These are phyloP conservation scores for Meredithiella fracta DNA, from an alignment of 2,329 filamentous ascomycete species.

Conservation along the genomic window DNA sequence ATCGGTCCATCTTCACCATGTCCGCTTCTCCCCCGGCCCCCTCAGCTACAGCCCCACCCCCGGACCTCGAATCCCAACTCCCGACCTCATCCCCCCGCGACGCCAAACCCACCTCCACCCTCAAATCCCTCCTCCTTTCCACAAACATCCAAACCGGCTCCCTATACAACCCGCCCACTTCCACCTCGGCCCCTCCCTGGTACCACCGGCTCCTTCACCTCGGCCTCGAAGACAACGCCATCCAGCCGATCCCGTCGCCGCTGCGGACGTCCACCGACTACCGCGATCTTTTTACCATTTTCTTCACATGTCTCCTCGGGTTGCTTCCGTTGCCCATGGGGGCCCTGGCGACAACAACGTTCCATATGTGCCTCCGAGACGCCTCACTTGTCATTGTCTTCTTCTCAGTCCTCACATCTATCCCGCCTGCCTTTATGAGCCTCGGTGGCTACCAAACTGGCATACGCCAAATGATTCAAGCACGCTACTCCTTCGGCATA, in stretches of 20 bases:
- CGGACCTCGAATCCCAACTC: neutral
- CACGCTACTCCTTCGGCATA: conserved; percentile 40
- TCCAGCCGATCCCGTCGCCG: conserved; percentile 38
- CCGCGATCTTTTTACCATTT: conserved; percentile 42
- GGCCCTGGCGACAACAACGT: conserved; percentile 37
- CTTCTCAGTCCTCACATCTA: conserved; percentile 36
- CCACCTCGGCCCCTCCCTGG: neutral
- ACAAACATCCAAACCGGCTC: neutral
- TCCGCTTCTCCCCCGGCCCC: too few species aligned
- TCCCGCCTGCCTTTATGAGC: conserved; percentile 38
- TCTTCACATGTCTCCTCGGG: conserved; percentile 41
- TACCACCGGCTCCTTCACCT: neutral
- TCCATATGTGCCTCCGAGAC: conserved; percentile 38
- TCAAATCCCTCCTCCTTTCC: neutral
- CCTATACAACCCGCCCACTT: neutral
- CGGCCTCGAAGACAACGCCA: conserved; percentile 19
- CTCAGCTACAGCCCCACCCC: neutral
- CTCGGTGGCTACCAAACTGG: conserved; percentile 39
- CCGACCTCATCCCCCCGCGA: too few species aligned
- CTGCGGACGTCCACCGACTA: conserved; percentile 36
- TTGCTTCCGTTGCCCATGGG: conserved; percentile 46
- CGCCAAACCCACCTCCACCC: too few species aligned
- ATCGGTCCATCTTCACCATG: too few species aligned
- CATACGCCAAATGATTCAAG: conserved; percentile 42
- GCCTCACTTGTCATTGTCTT: conserved; percentile 41